Percentiles rank a stretch among this genome's conserved stretches.
Evolutionary conservation across 495 filamentous ascomycete genomes (phyloP).

Genomic region (Jackrogersella multiformis): DNA sequence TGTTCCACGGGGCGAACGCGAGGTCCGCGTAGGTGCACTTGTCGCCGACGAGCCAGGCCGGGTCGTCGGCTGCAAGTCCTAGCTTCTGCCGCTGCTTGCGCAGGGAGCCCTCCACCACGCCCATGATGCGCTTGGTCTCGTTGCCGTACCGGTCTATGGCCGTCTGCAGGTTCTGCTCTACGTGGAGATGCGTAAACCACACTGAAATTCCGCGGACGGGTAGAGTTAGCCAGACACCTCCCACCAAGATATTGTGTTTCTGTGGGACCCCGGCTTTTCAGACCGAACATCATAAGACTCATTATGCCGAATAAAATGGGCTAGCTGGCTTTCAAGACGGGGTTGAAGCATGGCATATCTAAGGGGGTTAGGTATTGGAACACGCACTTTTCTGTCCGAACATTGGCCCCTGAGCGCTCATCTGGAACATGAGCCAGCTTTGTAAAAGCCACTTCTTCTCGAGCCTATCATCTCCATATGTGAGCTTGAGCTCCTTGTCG

Average conservation of each 20-base stretch:
- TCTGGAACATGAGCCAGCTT: conserved; percentile 72
- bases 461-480: conserved; percentile 56
- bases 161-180: conserved; percentile 63
- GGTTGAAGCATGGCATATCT: conserved; percentile 63
- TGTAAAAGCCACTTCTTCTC: conserved; percentile 56
- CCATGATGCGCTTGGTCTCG: conserved; percentile 67
- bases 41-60: conserved; percentile 68
- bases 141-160: conserved; percentile 68
- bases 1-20: conserved; percentile 67
- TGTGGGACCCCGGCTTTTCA: background rate
- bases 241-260: background rate
- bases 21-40: conserved; percentile 68
- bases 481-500: conserved; percentile 66
- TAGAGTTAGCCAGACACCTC: conserved; percentile 45
- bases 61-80: conserved; percentile 41
- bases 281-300: too few relatives aligned
- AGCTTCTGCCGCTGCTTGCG: conserved; percentile 51
- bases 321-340: background rate
- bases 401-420: conserved; percentile 71
- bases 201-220: conserved; percentile 2
- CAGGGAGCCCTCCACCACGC: conserved; percentile 65
- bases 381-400: conserved; percentile 60
- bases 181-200: conserved; percentile 61
- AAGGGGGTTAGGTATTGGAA: background rate
- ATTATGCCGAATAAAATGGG: too few relatives aligned